Base-by-base conservation (phyloP, 352 stramenopile genomes). In the Globisporangium alternatum region DNA sequence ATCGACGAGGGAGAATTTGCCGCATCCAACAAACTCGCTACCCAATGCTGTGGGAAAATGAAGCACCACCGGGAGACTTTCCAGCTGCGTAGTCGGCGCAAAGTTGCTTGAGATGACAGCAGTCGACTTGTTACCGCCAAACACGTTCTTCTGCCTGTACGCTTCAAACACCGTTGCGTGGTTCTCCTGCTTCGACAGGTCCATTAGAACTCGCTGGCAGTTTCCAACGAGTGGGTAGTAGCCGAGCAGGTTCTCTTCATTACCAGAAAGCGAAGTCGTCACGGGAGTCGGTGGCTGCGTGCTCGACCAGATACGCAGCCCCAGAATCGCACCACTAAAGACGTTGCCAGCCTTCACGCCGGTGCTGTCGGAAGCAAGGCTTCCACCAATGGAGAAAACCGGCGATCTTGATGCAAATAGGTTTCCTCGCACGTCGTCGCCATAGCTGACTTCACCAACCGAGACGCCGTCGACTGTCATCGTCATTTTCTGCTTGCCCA, bases 151-250 rank as follows among this genome's bases (percentile, higher is more conserved):
- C 28, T 33, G 49, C 53, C 60, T 45, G 56, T 76, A 87, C 47
- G 66, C 75, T 62, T 84, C 66, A 25, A 80, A 83, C 30, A 89
- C 73, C 3, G 71, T 87, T 10, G 85, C 85, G 48, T 96, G 87
- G 33, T 93, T 93, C 44, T 89, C 81, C 41, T 89, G 67, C 28
- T 76, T 77, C 3, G 83, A 91, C 15, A 79, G 25, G 67, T 96
- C 87, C 56, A 93, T 65, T 39, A 95, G 54, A 19, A 94, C 66
- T 10, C 83, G 74, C 60, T 87, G 78, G 0, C 73, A 76, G n/a
- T 80, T 62, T 2, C 87, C 81, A 37, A 86, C 81, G n/a, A 96
- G 62, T 8, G 85, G 86, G 43, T 89, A 90, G 54, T 96, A 94
- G 12, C 79, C 83, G 19, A 91, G 57, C 31, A 96, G 62, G 39